A percentile compares a stretch with the other conserved stretches of the same genome.
These are phyloP conservation scores for Carex cristatella DNA, from an alignment of 176 grass and related monocot species.

Conservation along the genomic window DNA sequence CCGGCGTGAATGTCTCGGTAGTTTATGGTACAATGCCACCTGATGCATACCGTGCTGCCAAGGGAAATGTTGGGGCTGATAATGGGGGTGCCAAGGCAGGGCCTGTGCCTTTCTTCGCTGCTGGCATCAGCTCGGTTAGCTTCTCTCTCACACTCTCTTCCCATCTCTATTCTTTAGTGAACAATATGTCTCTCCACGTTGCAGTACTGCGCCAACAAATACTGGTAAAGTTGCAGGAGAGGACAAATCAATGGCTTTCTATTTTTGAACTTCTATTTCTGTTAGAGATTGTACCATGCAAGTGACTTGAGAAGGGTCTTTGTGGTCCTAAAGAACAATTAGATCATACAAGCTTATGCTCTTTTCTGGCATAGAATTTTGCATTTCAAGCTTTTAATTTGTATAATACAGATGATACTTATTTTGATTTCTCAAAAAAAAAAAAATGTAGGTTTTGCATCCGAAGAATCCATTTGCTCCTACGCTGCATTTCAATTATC, in stretches of 20 bases:
- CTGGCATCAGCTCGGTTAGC: slow-evolving; percentile 90
- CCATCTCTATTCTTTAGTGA: not conserved
- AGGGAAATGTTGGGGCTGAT: slow-evolving; percentile 44
- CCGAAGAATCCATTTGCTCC: slow-evolving; percentile 98
- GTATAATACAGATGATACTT: not conserved
- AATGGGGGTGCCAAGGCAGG: slow-evolving; percentile 42
- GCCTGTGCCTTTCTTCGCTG: slow-evolving; percentile 86
- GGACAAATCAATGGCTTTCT: not conserved
- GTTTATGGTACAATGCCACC: slow-evolving; percentile 94
- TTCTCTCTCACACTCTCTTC: not conserved
- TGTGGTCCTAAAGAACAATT: not conserved
- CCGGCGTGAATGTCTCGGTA: slow-evolving; percentile 89
- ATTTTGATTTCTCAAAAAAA: not conserved
- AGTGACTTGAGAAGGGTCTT: not conserved
- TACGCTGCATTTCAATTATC: slow-evolving; percentile 97
- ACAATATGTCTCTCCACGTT: not conserved
- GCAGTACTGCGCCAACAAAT: not conserved
- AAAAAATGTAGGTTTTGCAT: slow-evolving; percentile 69
- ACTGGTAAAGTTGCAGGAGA: not conserved
- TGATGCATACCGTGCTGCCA: slow-evolving; percentile 88
- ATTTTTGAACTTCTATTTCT: not conserved
- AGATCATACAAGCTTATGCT: not conserved
- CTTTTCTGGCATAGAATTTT: not conserved
- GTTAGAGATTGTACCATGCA: not conserved
- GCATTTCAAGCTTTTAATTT: not conserved